Conservation (phyloP, 208 protist species). For the Trypanosomatidae sp. region DNA sequence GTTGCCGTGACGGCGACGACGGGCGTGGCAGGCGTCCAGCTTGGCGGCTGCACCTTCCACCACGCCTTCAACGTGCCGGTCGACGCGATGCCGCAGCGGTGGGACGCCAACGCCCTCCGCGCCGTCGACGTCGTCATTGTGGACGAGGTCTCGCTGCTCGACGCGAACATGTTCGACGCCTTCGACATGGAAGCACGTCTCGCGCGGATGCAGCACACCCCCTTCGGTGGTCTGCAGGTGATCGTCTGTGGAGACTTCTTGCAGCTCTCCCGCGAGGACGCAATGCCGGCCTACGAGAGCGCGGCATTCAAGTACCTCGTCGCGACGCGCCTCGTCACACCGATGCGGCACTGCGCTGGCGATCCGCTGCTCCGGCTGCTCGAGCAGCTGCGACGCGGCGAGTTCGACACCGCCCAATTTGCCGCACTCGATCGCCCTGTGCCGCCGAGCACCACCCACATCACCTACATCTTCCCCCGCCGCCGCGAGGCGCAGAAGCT, state of each 20-base stretch:
- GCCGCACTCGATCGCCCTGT: conserved; percentile 52
- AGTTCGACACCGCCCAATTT: conserved; percentile 51
- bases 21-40: conserved; percentile 88
- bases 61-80: conserved; percentile 76
- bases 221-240: conserved; percentile 92
- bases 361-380: conserved; percentile 68
- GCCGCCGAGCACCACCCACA: conserved; percentile 39
- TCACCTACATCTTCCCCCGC: conserved; percentile 84
- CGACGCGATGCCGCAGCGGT: conserved; percentile 28
- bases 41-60: conserved; percentile 93
- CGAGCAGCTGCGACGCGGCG: conserved; percentile 53
- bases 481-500: conserved; percentile 69
- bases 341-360: conserved; percentile 66
- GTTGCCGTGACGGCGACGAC: conserved; percentile 91
- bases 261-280: conserved; percentile 68
- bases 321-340: conserved; percentile 62
- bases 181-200: conserved; percentile 83
- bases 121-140: conserved; percentile 91
- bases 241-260: conserved; percentile 93
- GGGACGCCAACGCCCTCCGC: conserved; percentile 79
- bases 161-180: conserved; percentile 75
- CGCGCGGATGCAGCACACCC: conserved; percentile 52
- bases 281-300: conserved; percentile 59
- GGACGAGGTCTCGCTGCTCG: conserved; percentile 92
- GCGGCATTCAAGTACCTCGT: conserved; percentile 58